Base-by-base conservation (phyloP, 2,329 filamentous ascomycete species). In the Colletotrichum sp. region DNA sequence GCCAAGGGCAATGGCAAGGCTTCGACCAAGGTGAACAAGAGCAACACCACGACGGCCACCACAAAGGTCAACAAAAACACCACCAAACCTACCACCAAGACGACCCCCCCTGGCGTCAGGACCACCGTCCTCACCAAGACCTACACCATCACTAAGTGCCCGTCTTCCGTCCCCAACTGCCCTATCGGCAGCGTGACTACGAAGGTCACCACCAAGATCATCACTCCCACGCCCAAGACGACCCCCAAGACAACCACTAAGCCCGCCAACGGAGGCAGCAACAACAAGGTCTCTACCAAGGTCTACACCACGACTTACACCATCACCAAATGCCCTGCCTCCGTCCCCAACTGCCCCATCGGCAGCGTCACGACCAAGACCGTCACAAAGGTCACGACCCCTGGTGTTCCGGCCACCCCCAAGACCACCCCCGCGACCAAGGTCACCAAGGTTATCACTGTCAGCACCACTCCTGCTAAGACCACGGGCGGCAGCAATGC, bases 121-220 rank as follows among this genome's bases (percentile, higher is more conserved):
- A 85, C 84, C 39, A 85, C 84, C 75, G 85, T 84, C 24, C 81
- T 87, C 67, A 87, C 84, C 24, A 78, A 78, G 16, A 80, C 90
- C 78, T 86, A 90, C 77, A 92, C 90, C 79, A 86, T 92, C 83
- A 91, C 88, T 80, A 88, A 88, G 63, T 92, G 90, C 82, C 88
- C 86, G 52, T 84, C 89, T n/a, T 80, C 80, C 15, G 83, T 87
- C 3, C 80, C 79, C 52, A 79, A 85, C 82, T 87, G 85, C 79
- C 85, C 86, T 22, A 81, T 77, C 8, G 80, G 80, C 39, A 79
- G 82, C 44, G 81, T 86, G 36, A 85, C 84, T n/a, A 88, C 87
- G 4, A 82, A 86, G 78, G 82, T 82, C 3, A 82, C 89, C 64
- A 79, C 85, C 7, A 75, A 65, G 28, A 30, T 44, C 59, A 63